Base-by-base conservation (phyloP, 352 stramenopile species). In the Nothophytophthora sp. region DNA sequence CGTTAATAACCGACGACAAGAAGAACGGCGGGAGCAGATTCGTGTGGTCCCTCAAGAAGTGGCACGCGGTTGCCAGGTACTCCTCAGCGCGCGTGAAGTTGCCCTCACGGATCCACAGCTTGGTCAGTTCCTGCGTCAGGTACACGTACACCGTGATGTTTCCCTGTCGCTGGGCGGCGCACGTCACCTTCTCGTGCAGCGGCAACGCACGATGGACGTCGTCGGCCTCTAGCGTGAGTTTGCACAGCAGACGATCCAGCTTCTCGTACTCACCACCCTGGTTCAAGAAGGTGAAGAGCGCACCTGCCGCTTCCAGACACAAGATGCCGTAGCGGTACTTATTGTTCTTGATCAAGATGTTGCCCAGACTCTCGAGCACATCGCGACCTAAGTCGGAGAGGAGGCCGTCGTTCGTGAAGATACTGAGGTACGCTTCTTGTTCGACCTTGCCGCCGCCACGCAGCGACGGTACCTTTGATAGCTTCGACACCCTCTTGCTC, bases 101-200 rank as follows among this genome's bases (percentile, higher is more conserved):
- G 15, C 82, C 82, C 39, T 93, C 80, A 7, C 72, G 71, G 23
- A 93, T 73, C 82, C 82, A 93, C 39, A 93, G 63, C 27, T 84
- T 88, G 0, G 76, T 90, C 56, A 93, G 59, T 35, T 84, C 75
- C 43, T 93, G 81, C 3, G 81, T 90, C 51, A 95, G 55, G 56
- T 92, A 95, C 10, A 95, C 72, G 28, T 82, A 95, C 42, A 93
- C 85, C 42, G 81, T 92, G 36, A 88, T 73, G 36, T 95, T 95
- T n/a, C 80, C 75, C 44, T 93, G 82, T 11, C 64, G 68, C 35
- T 90, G 73, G 12, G 77, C 76, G 18, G 77, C 83, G 12, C 39
- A 57, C 3, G 82, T 84, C 18, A 93, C 85, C 27, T 92, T 92
- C 41, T 93, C 81, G 34, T 95, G 82, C 20, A 93, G 66, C 11